Evolutionary conservation across 192 early-diverging fungal species (phyloP), one percentile per base, ranked within the genome.

Genomic region (Gonapodya sp.): DNA sequence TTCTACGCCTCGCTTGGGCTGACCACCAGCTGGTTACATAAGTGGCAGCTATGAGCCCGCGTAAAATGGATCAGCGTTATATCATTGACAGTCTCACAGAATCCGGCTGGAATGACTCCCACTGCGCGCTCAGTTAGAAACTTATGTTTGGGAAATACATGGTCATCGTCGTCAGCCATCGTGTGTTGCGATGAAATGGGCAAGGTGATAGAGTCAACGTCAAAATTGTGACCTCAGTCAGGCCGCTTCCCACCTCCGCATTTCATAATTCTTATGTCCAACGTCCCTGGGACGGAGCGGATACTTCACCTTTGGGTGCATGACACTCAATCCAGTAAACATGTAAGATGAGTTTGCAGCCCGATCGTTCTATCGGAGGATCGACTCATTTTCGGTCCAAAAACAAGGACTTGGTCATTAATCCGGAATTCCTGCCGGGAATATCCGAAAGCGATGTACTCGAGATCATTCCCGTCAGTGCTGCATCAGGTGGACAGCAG

Each of bases 1-100:
- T 81, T 98, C 95, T 1, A 96, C 96, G 80, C 97, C 97, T 79
- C 89, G 89, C 85, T 93, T 92, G 78, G 94, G 94, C 90, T 95
- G 75, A 16, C 75, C 75, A 32, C 75, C 75, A 16, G 75, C 46
- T 64, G 24, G 24, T n/a, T n/a, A n/a, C n/a, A n/a, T n/a, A n/a
- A n/a, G n/a, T n/a, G n/a, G n/a, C n/a, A n/a, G n/a, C n/a, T n/a
- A n/a, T n/a, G n/a, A n/a, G n/a, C n/a, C n/a, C n/a, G n/a, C n/a
- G n/a, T n/a, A n/a, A n/a, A n/a, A n/a, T n/a, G n/a, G n/a, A n/a
- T n/a, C n/a, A n/a, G n/a, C n/a, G n/a, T n/a, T n/a, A n/a, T n/a
- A n/a, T n/a, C n/a, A n/a, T 64, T 8, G 24, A 24, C 46, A 64
- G 46, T 16, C 46, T 64, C 46, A 64, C 46, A 64, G 24, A 64